Conservation (phyloP, 768 basidiomycete species). For the Peribolospora kevripleyi region DNA sequence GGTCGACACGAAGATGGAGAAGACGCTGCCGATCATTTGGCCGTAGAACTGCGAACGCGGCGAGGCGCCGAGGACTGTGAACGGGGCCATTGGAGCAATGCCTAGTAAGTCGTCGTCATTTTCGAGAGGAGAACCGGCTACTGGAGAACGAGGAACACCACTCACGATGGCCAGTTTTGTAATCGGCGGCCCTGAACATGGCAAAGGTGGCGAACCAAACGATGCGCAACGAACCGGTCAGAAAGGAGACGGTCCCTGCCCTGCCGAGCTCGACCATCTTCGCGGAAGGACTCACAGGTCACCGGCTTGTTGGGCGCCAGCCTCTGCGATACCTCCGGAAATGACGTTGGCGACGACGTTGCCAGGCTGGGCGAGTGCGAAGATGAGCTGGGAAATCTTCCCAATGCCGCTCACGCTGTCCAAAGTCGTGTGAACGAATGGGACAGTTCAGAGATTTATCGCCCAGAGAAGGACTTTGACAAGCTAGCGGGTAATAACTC, state of each 20-base stretch:
- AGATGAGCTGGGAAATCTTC: conserved; percentile 80
- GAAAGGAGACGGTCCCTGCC: no score
- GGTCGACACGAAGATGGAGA: conserved; percentile 70
- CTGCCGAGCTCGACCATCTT: no score
- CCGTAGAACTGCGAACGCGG: conserved; percentile 86
- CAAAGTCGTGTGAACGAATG: conserved; percentile 15
- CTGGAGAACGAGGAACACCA: no score
- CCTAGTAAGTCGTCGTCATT: no score
- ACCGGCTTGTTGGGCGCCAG: conserved; percentile 86
- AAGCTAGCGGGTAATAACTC: background rate
- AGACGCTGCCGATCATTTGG: conserved; percentile 58
- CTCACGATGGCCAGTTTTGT: no score
- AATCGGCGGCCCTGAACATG: no score
- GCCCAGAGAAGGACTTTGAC: no score
- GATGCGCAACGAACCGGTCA: no score
- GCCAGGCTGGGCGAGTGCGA: conserved; percentile 43
- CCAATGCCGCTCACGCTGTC: conserved; percentile 81
- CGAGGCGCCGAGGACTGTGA: conserved; percentile 46
- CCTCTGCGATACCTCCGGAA: conserved; percentile 87
- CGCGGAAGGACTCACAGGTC: conserved; percentile 24
- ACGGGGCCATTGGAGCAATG: no score
- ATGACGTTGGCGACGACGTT: conserved; percentile 96
- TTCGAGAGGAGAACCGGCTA: no score
- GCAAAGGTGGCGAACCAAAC: no score
- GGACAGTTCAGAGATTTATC: background rate